A percentile compares a stretch with the other conserved stretches of the same genome.
Evolutionary conservation across 2,329 filamentous ascomycete genomes (phyloP).

Genomic region (Mycosphaerella sp.): DNA sequence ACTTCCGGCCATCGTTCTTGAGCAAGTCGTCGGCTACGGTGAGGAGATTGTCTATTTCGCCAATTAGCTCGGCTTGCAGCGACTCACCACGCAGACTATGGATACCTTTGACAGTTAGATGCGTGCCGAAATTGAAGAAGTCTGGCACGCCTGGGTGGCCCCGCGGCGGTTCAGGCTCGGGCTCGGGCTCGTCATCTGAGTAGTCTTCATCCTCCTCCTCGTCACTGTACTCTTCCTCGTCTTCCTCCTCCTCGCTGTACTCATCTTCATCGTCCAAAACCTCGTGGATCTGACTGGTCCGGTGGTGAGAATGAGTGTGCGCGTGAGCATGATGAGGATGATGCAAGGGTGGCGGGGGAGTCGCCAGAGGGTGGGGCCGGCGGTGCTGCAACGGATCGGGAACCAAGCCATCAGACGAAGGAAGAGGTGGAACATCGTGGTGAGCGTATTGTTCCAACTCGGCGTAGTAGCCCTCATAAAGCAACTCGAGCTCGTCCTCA

Average conservation of each 20-base stretch:
- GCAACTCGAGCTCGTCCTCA: slow-evolving; percentile 92
- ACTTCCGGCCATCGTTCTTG: slow-evolving; percentile 98
- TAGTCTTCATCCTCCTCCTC: slow-evolving; percentile 62
- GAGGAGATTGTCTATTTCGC: slow-evolving; percentile 77
- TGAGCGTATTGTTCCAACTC: slow-evolving; percentile 97
- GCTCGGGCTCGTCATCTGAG: slow-evolving; percentile 57
- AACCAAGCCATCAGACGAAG: slow-evolving; percentile 59
- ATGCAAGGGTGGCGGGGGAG: slow-evolving; percentile 26
- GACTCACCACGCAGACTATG: slow-evolving; percentile 33
- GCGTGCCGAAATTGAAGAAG: slow-evolving; percentile 97
- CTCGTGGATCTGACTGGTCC: slow-evolving; percentile 66
- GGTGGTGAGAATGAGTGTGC: slow-evolving; percentile 51
- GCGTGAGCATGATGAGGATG: slow-evolving; percentile 8
- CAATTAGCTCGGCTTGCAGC: slow-evolving; percentile 33
- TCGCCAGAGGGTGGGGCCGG: slow-evolving; percentile 28
- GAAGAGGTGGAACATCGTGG: slow-evolving; percentile 55
- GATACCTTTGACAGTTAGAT: slow-evolving; percentile 82
- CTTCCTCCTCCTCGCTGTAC: slow-evolving; percentile 52
- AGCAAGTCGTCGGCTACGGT: slow-evolving; percentile 97
- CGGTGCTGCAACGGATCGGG: slow-evolving; percentile 50
- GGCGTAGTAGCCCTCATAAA: slow-evolving; percentile 98
- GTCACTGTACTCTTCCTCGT: slow-evolving; percentile 55
- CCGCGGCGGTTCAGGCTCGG: slow-evolving; percentile 50
- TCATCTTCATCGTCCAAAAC: slow-evolving; percentile 54
- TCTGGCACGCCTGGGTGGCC: slow-evolving; percentile 60